Evolutionary conservation across 441 rosid species (phyloP), one percentile per base, ranked within the genome.

Genomic region (Biscutella laevigata): DNA sequence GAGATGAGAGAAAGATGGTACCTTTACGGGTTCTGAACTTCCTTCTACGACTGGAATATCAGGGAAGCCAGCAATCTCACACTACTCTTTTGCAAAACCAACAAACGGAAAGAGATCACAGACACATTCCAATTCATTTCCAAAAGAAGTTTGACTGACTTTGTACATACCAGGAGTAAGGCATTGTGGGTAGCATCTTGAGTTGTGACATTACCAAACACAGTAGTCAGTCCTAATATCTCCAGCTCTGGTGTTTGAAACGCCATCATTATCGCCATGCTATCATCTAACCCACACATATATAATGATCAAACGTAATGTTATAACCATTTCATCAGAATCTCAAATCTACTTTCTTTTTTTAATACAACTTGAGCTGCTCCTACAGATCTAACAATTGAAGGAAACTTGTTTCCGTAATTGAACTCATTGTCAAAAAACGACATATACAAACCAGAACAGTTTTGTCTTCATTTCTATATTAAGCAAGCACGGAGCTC

Each of bases 241-340:
- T 90, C 96, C 60, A 79, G 22, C 66, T 75, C 76, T 0, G 83
- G 91, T 58, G 82, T 70, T 55, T 90, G 89, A 62, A 90, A 90
- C 16, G 96, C 98, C 98, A 90, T 90, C 49, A 90, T 52, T 53
- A 90, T 79, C 43, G 96, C 88, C 86, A 87, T 90, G 74, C 78
- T 78, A 69, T 90, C 98, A 76, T 90, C 98, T 87, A 75, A n/a
- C n/a, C n/a, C n/a, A n/a, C n/a, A n/a, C n/a, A n/a, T n/a, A n/a
- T n/a, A n/a, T n/a, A n/a, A n/a, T n/a, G n/a, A 24, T 3, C 53
- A 50, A 40, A 50, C 48, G 27, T 4, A 22, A 33, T 35, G 4
- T 34, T 42, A 49, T n/a, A 40, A 55, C 32, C 44, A 52, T 3
- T 21, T 50, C 6, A 6, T 39, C 48, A n/a, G n/a, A n/a, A 54